Base-by-base conservation (phyloP, 352 stramenopile genomes). In the Phytophthora colocasiae region DNA sequence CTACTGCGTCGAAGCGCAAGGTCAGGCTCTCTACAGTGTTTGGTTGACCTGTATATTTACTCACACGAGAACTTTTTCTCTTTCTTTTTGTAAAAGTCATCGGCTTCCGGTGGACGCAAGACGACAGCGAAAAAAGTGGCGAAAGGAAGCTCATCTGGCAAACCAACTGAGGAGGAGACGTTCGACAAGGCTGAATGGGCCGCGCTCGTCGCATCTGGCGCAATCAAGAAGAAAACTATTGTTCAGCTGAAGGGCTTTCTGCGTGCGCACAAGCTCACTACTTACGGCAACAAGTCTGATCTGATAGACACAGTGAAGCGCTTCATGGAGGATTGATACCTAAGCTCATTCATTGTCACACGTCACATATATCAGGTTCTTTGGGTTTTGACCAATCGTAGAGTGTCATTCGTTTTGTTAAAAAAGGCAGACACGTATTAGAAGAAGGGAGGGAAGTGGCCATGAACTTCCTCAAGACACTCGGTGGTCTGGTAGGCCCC, bases 401-500 rank as follows among this genome's bases (percentile, higher is more conserved):
- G 32, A 15, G 45, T 24, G 46, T 53, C 7, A 3, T 2, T 5
- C 8, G 29, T 55, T 69, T 53, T 58, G 34, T n/a, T 66, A 38
- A 54, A 38, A 54, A 17, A 40, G 26, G 22, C 29, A 47, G 56
- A 71, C 60, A 39, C 3, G 15, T 27, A n/a, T 15, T n/a, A 2
- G 17, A n/a, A 39, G 17, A 36, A 7, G 39, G 15, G n/a, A 9
- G 38, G 27, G 17, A 36, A 47, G 15, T 11, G 27, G 22, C 12
- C 39, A 96, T 96, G 88, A 94, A 96, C 73, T 96, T 96, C 71
- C 82, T 96, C 66, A 96, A 96, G 83, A 90, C 86, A 36, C 78
- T 95, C 26, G 86, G 86, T 26, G 71, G 84, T 34, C 77, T 93
- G 40, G 86, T 95, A 65, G 84, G 84, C 54, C 58, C 80, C 2